Conservation (phyloP, 2,329 filamentous ascomycete genomes). For the Sporothrix luriei region DNA sequence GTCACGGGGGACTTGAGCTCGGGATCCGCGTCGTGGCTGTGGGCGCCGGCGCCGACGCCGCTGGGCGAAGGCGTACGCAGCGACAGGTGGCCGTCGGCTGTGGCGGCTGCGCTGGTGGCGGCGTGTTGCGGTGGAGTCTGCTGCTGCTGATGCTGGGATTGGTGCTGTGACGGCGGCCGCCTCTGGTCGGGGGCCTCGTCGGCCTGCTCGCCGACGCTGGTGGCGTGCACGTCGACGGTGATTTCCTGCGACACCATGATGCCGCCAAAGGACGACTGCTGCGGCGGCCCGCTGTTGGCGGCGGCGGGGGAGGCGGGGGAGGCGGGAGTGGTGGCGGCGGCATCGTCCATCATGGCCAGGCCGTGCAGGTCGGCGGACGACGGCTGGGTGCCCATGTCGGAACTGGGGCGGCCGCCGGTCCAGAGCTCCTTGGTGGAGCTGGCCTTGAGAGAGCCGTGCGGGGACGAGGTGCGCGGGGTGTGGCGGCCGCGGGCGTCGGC, state of each 20-base stretch:
- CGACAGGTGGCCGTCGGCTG: conserved; percentile 8
- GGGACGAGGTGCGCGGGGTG: conserved; percentile 26
- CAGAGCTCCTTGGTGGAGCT: conserved; percentile 32
- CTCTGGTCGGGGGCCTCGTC: not conserved
- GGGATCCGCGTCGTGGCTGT: not conserved
- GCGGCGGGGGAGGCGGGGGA: too few relatives aligned
- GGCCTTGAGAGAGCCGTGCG: conserved; percentile 24
- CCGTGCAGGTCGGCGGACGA: conserved; percentile 16
- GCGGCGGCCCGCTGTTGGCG: too few relatives aligned
- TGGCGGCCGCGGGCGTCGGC: not conserved
- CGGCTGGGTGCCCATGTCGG: conserved; percentile 21
- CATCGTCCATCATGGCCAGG: conserved; percentile 20
- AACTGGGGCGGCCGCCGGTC: conserved; percentile 22
- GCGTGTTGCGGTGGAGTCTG: not conserved
- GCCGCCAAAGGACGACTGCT: conserved; percentile 29
- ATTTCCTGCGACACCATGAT: conserved; percentile 35
- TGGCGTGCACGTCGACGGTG: conserved; percentile 31
- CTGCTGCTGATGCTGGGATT: not conserved
- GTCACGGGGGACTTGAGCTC: conserved; percentile 6
- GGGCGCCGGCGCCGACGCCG: not conserved
- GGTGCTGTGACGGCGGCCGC: not conserved
- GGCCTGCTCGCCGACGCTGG: conserved; percentile 12
- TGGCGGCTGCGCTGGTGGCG: not conserved
- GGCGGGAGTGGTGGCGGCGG: too few relatives aligned
- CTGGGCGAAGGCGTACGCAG: not conserved